A percentile compares a stretch with the other conserved stretches of the same genome.
phyloP scores from a whole-genome alignment of 257 asterid genomes.

The Solanum gandarillasii region DNA sequence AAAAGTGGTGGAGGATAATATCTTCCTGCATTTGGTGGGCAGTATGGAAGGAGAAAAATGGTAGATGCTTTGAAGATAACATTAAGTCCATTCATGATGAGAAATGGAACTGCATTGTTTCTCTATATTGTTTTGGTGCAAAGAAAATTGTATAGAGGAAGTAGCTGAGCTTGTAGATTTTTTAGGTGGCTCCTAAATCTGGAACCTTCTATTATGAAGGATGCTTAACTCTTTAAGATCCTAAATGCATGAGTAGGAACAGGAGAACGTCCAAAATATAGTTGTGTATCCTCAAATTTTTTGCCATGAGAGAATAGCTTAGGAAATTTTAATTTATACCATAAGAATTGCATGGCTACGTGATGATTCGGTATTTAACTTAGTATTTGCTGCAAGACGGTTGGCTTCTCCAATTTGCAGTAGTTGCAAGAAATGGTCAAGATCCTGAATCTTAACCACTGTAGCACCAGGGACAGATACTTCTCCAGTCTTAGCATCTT shows the following conservation, averaged over 20 bases:
- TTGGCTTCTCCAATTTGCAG: slow-evolving; percentile 74
- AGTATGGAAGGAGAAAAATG: not conserved
- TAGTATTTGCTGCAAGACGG: slow-evolving; percentile 90
- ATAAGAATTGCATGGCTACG: slow-evolving; percentile 92
- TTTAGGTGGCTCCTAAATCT: not conserved
- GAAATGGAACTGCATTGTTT: not conserved
- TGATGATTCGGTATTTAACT: slow-evolving; percentile 81
- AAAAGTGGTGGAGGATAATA: not conserved
- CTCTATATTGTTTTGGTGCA: not conserved
- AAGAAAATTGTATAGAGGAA: not conserved
- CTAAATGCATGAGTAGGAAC: not conserved
- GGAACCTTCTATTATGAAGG: not conserved
- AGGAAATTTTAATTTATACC: slow-evolving; percentile 29
- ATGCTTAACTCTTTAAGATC: not conserved
- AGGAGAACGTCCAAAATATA: not conserved
- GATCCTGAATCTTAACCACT: slow-evolving; percentile 50
- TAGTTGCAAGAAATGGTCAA: slow-evolving; percentile 58
- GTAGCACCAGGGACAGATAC: slow-evolving; percentile 69
- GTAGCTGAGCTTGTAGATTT: not conserved
- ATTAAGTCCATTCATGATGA: not conserved
- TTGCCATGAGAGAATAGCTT: not conserved
- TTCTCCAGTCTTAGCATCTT: slow-evolving; percentile 86
- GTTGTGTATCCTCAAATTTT: not conserved
- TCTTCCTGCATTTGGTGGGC: not conserved
- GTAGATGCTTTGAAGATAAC: not conserved